Evolutionary conservation across 371 early-diverging fungal genomes (phyloP), one percentile per base, ranked within the genome.

Genomic region (Syncephalastrum racemosum): DNA sequence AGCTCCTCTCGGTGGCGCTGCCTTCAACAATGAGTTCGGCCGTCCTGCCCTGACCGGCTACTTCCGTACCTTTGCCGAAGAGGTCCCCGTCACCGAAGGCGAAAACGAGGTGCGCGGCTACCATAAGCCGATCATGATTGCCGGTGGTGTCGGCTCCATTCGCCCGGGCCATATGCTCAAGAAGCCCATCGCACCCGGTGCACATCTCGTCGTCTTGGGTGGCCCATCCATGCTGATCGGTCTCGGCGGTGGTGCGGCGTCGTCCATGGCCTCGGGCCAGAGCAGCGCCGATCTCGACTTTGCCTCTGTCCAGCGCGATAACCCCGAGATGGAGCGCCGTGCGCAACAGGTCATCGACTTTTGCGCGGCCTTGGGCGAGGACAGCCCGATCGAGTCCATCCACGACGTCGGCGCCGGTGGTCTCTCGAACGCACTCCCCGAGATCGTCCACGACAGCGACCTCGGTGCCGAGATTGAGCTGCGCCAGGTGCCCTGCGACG

Each of bases 371-470:
- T 67, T 92, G 39, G 96, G 92, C 16, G 82, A 86, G 3, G 66
- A 71, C 5, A 95, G 88, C 54, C 96, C 95, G 3, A 88, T 98
- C 50, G 82, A 92, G 50, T 93, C 92, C 15, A 89, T 98, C 49
- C 98, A 98, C 66, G 98, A 98, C 75, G 98, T 98, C 10, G 98
- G 98, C 63, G 98, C 98, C 15, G 98, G 98, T 60, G 98, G 98
- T 57, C 81, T 98, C 20, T 94, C 94, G 58, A 98, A 98, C 61
- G 98, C 96, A 36, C 78, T 98, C 51, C 94, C 98, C 19, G 98
- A 98, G 78, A 87, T 98, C 58, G 98, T 98, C 7, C 94, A 97
- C 68, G 98, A 97, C 71, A 81, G 90, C 59, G 89, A 87, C 47
- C 82, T 93, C 16, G 98, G 98, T 60, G 97, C 96, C 40, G 66